Percentiles rank a stretch among this genome's conserved stretches.
Conservation (phyloP, 345 rosid genomes). For the Boechera divaricarpa region DNA sequence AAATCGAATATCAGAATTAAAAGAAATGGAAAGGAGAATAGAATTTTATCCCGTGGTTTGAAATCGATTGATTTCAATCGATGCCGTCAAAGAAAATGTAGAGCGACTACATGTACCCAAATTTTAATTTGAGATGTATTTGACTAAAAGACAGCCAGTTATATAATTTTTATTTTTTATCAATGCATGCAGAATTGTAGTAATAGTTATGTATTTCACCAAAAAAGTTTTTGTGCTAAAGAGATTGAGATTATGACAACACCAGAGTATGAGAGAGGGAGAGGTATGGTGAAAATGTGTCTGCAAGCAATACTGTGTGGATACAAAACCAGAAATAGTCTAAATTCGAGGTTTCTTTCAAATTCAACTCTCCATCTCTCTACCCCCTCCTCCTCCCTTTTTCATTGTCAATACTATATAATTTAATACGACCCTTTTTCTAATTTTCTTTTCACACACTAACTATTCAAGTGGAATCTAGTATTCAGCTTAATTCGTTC, state of each 20-base stretch:
- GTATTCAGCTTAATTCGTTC: too few relatives aligned
- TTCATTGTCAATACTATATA: conserved; percentile 31
- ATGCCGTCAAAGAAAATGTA: too few relatives aligned
- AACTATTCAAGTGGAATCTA: not conserved
- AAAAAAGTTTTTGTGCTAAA: not conserved
- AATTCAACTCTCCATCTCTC: conserved; percentile 27
- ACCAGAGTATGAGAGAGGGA: conserved; percentile 15
- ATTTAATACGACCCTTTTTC: not conserved
- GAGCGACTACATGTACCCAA: not conserved
- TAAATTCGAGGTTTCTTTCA: conserved; percentile 44
- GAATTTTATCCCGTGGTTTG: too few relatives aligned
- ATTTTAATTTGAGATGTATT: not conserved
- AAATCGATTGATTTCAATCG: too few relatives aligned
- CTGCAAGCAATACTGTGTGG: conserved; percentile 40
- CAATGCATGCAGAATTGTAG: conserved; percentile 25
- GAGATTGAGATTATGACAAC: conserved; percentile 29
- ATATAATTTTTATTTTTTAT: not conserved
- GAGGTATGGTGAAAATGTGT: conserved; percentile 45
- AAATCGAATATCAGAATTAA: too few relatives aligned
- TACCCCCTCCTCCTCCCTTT: not conserved
- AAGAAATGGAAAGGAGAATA: not conserved
- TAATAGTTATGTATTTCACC: conserved; percentile 8
- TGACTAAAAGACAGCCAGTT: conserved; percentile 5
- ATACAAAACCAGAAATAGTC: conserved; percentile 24
- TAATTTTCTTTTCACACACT: not conserved